Conservation (phyloP, 495 filamentous ascomycete genomes). For the Xylaria acuta region DNA sequence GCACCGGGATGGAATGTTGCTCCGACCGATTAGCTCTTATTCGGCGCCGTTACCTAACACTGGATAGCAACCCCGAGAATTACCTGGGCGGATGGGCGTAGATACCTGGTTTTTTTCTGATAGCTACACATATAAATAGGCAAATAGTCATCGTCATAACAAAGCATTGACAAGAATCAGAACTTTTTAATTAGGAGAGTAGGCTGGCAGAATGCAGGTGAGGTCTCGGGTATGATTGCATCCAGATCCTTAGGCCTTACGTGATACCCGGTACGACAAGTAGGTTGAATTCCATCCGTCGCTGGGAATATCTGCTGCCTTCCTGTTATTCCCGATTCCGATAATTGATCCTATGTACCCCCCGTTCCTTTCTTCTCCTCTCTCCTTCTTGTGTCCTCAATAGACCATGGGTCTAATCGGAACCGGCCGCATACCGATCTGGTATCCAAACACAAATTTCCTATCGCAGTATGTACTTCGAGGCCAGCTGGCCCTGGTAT, state of each 20-base stretch:
- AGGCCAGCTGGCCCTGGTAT: not conserved
- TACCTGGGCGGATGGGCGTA: too few relatives aligned
- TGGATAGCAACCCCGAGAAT: not conserved
- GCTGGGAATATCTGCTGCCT: not conserved
- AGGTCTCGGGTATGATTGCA: not conserved
- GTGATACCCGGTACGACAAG: not conserved
- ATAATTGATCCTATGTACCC: not conserved
- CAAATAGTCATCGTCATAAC: not conserved
- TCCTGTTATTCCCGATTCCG: not conserved
- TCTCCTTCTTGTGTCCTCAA: not conserved
- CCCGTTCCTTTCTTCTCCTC: too few relatives aligned
- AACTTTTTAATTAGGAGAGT: not conserved
- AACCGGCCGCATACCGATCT: not conserved
- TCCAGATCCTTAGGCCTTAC: not conserved
- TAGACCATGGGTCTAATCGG: not conserved
- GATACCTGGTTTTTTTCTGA: too few relatives aligned
- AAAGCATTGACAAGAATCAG: not conserved
- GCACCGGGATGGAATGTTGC: constrained; percentile 9
- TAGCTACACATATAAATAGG: not conserved
- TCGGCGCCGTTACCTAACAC: not conserved
- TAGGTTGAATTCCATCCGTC: not conserved
- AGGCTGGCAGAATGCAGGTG: not conserved
- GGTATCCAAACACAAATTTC: not conserved
- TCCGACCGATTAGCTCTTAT: not conserved
- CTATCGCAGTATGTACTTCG: not conserved